Evolutionary conservation across 2,329 filamentous ascomycete species (phyloP), one percentile per base, ranked within the genome.

Genomic region (Botrytis byssoidea): DNA sequence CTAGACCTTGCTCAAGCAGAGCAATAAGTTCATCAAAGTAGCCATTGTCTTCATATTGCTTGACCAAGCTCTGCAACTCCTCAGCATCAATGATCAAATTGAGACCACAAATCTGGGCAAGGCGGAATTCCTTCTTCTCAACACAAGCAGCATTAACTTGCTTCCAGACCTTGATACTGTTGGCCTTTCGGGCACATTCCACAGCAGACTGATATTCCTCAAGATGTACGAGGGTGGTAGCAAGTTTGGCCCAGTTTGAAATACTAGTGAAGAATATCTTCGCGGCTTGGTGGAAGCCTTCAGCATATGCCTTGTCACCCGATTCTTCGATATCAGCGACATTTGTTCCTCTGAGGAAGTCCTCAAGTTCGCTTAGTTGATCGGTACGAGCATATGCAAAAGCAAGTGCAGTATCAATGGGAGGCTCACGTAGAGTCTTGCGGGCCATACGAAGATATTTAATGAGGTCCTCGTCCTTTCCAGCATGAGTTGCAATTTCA

Each of bases 201-300:
- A 99, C 96, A 64, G 96, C 96, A 79, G 94, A 94, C 84, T 99
- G 97, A 86, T 99, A 98, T 79, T 99, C 96, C 77, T 91, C 92
- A 10, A 99, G 90, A 83, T 98, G 94, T n/a, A 99, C 96, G 75
- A 98, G 89, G 18, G 96, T 99, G 18, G 96, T 98, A 22, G 96
- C 95, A 79, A 99, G 91, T 87, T 99, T 99, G 73, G 95, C 95
- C 96, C 96, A 99, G 88, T 99, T 99, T 72, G 96, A 99, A 82
- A 99, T 97, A 85, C 93, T 98, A 73, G 90, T 94, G 86, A 91
- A 99, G 88, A 98, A 99, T 81, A 99, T 98, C 89, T 99, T 99
- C 77, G 96, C 94, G 61, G 96, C 96, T 86, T 98, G 92, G 81
- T 96, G 95, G 81, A 93, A 91, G 75, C 95, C 95, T 84, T 99